Conservation (phyloP, 768 basidiomycete genomes). For the Tubosaeta sp. region DNA sequence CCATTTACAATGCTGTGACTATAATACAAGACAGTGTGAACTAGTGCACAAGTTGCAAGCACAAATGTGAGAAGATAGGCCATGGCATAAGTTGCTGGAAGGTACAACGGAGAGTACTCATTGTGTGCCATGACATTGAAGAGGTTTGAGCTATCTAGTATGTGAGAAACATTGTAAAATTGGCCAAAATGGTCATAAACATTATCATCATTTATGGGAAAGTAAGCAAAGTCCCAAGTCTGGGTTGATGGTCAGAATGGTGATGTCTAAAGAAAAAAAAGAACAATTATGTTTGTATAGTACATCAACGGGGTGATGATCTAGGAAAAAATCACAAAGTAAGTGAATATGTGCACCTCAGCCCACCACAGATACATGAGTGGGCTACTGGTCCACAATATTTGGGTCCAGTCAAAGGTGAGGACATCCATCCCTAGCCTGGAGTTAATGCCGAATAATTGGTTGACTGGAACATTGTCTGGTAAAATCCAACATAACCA, state of each 20-base stretch:
- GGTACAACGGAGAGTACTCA: constrained; percentile 84
- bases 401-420: constrained; percentile 91
- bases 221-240: constrained; percentile 82
- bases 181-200: constrained; percentile 83
- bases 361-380: constrained; percentile 96
- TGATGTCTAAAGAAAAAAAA: neutral
- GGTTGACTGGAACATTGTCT: constrained; percentile 78
- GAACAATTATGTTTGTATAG: constrained; percentile 75
- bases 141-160: constrained; percentile 59
- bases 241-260: constrained; percentile 28
- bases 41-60: constrained; percentile 77
- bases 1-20: constrained; percentile 71
- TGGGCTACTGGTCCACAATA: constrained; percentile 68
- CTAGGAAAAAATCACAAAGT: constrained; percentile 93
- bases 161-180: constrained; percentile 66
- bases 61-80: constrained; percentile 87
- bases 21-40: constrained; percentile 88
- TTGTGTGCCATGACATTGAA: constrained; percentile 78
- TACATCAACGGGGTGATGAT: constrained; percentile 84
- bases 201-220: constrained; percentile 77
- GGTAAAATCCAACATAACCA: constrained; percentile 92
- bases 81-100: constrained; percentile 85
- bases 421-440: constrained; percentile 88
- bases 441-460: constrained; percentile 79
- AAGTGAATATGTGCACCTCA: constrained; percentile 80